Evolutionary conservation across 441 rosid genomes (phyloP), one percentile per base, ranked within the genome.

Genomic region (Croton laevigatus): DNA sequence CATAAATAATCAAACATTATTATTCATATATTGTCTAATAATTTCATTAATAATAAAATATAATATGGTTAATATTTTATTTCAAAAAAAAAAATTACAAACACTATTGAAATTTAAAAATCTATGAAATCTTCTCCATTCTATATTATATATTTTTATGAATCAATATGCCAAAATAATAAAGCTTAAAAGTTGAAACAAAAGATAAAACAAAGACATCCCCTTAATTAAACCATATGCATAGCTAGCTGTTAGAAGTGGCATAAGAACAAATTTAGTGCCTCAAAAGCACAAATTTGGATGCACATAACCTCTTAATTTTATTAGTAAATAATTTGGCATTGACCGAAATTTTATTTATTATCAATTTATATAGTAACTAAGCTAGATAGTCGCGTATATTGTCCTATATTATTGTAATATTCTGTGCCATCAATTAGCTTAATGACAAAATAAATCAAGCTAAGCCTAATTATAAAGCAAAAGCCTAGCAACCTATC

Each of bases 381-480:
- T 36, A 65, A 64, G 68, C 22, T 49, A 12, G 4, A 72, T 59
- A 51, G 72, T 73, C 76, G 22, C 58, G 52, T 64, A 1, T 20
- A 49, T 57, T 32, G 75, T 80, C 72, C 38, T 61, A 46, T 34
- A 46, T 44, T 2, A 42, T 59, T 76, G 78, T 64, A 70, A 70
- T 68, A 48, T 65, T 71, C 49, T 64, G 9, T 66, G 9, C 9
- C 60, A 40, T 53, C 67, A 66, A 60, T 60, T 55, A 74, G 55
- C 12, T 59, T 62, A 64, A 32, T 7, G 64, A 76, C 73, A 55
- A 71, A 11, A 27, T 27, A 1, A 69, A 71, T 73, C 5, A 55
- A 66, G 81, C 69, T 81, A 59, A 73, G 65, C 19, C 46, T 19
- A 51, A n/a, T 53, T 7, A 23, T 23, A n/a, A 7, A 20, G 3